Evolutionary conservation across 2,329 filamentous ascomycete species (phyloP).

Genomic region (Chrysoporthe cubensis): DNA sequence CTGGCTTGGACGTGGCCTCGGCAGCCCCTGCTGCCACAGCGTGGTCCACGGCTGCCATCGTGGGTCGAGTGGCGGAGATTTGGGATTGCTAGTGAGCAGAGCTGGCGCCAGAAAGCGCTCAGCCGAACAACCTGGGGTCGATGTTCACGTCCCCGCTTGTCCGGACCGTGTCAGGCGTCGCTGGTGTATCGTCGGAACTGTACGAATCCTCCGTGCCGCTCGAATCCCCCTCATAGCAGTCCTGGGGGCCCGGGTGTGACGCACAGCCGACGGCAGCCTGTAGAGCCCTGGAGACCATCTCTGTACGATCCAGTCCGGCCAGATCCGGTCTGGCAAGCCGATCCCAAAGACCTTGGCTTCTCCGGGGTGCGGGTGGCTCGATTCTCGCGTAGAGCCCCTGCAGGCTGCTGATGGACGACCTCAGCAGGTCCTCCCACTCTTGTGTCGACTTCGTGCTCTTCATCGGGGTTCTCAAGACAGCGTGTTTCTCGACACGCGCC

Average conservation of each 20-base stretch:
- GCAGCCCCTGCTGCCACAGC: not conserved
- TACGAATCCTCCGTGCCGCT: constrained; percentile 16
- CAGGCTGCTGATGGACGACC: constrained; percentile 15
- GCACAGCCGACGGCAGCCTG: constrained; percentile 25
- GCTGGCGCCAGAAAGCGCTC: not conserved
- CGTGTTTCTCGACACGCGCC: constrained; percentile 14
- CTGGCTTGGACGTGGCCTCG: not conserved
- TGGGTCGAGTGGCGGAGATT: not conserved
- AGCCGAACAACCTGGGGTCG: constrained; percentile 9
- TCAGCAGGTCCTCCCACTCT: constrained; percentile 25
- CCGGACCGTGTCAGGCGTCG: constrained; percentile 20
- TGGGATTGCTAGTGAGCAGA: not conserved
- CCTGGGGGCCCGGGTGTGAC: constrained; percentile 11
- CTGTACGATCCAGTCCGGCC: constrained; percentile 10
- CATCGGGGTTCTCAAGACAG: constrained; percentile 7
- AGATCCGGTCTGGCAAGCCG: constrained; percentile 11
- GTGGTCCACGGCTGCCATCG: not conserved
- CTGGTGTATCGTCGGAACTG: constrained; percentile 20
- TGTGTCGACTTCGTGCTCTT: constrained; percentile 14
- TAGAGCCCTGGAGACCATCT: constrained; percentile 22
- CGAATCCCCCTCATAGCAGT: constrained; percentile 19
- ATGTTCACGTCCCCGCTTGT: constrained; percentile 19
- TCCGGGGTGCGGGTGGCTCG: not conserved
- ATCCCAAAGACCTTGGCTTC: constrained; percentile 9
- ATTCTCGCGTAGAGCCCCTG: constrained; percentile 22